phyloP scores from a whole-genome alignment of 2,329 filamentous ascomycete genomes.

The Teratosphaeria destructans region DNA sequence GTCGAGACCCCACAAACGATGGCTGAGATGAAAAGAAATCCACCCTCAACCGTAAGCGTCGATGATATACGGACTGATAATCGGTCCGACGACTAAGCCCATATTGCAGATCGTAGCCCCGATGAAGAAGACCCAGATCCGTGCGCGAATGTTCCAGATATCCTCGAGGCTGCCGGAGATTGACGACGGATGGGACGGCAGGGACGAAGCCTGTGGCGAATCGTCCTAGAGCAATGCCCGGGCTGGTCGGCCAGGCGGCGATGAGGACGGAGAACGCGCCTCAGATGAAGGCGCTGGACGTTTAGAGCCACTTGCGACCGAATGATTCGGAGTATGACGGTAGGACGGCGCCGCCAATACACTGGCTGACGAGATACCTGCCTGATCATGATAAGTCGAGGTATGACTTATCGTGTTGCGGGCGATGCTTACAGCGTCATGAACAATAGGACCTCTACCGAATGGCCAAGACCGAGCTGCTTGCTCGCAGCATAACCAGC shows the following conservation, averaged over 20 bases:
- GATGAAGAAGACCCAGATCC: slow-evolving; percentile 31
- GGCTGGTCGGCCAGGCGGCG: not conserved
- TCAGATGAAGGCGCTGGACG: not conserved
- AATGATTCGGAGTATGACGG: not conserved
- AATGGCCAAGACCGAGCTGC: not conserved
- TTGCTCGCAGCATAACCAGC: not conserved
- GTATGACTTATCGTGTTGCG: not conserved
- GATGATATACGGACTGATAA: not conserved
- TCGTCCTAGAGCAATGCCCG: slow-evolving; percentile 23
- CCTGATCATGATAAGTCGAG: not conserved
- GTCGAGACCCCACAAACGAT: slow-evolving; percentile 14
- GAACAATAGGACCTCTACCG: not conserved
- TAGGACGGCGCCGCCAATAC: not conserved
- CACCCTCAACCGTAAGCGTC: not conserved
- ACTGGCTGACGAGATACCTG: not conserved
- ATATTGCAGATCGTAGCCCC: slow-evolving; percentile 2
- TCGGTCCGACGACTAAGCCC: not conserved
- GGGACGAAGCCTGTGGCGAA: slow-evolving; percentile 36
- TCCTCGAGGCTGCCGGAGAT: slow-evolving; percentile 41
- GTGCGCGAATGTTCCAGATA: slow-evolving; percentile 34
- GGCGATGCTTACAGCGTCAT: not conserved
- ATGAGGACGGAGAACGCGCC: not conserved
- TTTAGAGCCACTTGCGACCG: not conserved
- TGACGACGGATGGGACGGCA: slow-evolving; percentile 38
- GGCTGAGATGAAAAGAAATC: not conserved